Conservation (phyloP, 176 grass and related monocot species). For the Carex kokanica region DNA sequence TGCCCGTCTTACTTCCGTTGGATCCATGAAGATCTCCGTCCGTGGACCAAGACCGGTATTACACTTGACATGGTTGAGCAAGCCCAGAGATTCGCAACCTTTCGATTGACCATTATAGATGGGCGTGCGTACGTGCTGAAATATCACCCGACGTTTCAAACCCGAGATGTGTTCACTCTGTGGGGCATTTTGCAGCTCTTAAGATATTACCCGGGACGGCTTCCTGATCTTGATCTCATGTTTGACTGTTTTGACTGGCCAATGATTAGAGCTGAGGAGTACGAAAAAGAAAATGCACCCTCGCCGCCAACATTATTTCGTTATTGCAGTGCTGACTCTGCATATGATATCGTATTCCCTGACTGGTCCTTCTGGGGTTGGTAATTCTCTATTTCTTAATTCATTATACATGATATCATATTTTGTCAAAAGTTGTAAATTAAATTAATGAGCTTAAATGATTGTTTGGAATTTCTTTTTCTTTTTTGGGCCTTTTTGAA, state of each 20-base stretch:
- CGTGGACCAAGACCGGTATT: conserved; percentile 65
- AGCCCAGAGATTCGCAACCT: conserved; percentile 52
- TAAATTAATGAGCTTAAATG: conserved; percentile 4
- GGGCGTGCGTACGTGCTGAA: conserved; percentile 53
- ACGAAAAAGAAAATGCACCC: conserved; percentile 30
- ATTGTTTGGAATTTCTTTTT: background rate
- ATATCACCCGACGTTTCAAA: conserved; percentile 51
- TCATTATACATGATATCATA: background rate
- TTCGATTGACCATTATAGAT: conserved; percentile 55
- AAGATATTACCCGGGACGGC: conserved; percentile 57
- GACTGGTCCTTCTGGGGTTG: conserved; percentile 99
- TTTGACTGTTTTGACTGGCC: conserved; percentile 82
- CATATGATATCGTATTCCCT: conserved; percentile 74
- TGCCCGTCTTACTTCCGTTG: conserved; percentile 85
- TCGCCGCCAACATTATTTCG: conserved; percentile 62
- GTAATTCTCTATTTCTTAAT: conserved; percentile 46
- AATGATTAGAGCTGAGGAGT: conserved; percentile 40
- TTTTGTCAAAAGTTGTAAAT: background rate
- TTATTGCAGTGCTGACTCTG: conserved; percentile 60
- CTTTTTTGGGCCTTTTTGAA: background rate
- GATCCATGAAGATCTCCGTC: conserved; percentile 91
- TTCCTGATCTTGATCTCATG: conserved; percentile 96
- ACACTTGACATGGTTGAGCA: conserved; percentile 52
- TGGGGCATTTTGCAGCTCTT: conserved; percentile 92
- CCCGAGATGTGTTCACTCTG: conserved; percentile 71